Base-by-base conservation (phyloP, 2,329 filamentous ascomycete genomes). In the Botrytis fragariae region DNA sequence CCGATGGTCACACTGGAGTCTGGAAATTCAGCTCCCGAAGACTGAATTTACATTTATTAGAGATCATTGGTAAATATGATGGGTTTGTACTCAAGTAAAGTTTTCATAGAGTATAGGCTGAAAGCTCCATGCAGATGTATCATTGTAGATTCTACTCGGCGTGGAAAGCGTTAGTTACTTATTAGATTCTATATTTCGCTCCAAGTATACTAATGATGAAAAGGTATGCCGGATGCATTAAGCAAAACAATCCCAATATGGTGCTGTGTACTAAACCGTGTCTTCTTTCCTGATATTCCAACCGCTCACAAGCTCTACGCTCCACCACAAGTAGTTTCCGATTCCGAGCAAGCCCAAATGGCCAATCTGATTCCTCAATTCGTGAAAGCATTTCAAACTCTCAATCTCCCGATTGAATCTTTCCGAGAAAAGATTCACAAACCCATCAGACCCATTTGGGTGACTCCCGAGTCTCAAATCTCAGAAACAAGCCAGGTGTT, bases 231-330 rank as follows among this genome's bases (percentile, higher is more conserved):
- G 0, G 96, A 99, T 83, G 95, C 96, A 25, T 87, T 99, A 29
- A 94, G 92, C 78, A 98, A 97, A 82, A 98, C 96, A 0, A 86
- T 98, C 39, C 95, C 96, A 2, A 93, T 97, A 75, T 99, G 96
- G 96, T 95, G 93, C 82, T 89, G 91, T 75, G 93, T 98, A 29
- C 83, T 98, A 78, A 98, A 98, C 82, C 86, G 88, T 64, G 85
- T 90, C 4, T 84, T 98, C 7, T 97, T 97, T 80, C 91, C 92
- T 0, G 83, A 85, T 32, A 77, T 84, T 7, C 75, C 81, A 14
- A 81, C 76, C 68, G 77, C 77, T 2, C 85, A 91, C 78, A 77
- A 82, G 1, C 86, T 98, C 12, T 87, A 90, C 78, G 92, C 93
- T 7, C 93, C 94, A 1, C 89, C 91, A 1, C 87, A 90, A 74